Percentiles rank a stretch among this genome's conserved stretches.
Evolutionary conservation across 2,329 filamentous ascomycete genomes (phyloP).

Genomic region (Raffaelea albimanens): DNA sequence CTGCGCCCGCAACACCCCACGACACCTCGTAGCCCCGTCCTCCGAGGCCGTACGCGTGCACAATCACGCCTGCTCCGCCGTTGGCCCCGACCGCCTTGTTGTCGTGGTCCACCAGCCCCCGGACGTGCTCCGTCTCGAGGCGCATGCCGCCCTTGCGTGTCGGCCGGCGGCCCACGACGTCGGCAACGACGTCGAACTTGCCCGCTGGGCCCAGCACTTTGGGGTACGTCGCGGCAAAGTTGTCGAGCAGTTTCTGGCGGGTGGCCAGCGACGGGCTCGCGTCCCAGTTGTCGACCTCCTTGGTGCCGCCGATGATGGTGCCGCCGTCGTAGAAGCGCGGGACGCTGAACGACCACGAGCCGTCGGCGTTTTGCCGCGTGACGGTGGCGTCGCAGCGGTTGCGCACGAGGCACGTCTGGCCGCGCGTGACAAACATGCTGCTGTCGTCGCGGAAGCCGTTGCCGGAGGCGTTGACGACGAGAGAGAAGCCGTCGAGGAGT

Average conservation of each 20-base stretch:
- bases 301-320: conserved; percentile 58
- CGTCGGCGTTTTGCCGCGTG: conserved; percentile 53
- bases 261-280: conserved; percentile 35
- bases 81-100: too few relatives aligned
- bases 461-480: conserved; percentile 37
- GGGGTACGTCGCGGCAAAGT: conserved; percentile 25
- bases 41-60: conserved; percentile 52
- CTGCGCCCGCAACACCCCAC: conserved; percentile 47
- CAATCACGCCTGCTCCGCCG: conserved; percentile 22
- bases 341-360: conserved; percentile 53
- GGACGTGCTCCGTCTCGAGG: conserved; percentile 38
- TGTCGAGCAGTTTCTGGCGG: conserved; percentile 33
- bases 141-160: conserved; percentile 38
- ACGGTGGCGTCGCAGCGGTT: conserved; percentile 31
- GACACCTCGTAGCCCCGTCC: conserved; percentile 54
- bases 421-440: conserved; percentile 33
- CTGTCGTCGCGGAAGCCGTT: conserved; percentile 28
- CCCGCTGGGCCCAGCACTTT: conserved; percentile 16
- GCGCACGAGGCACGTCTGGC: conserved; percentile 37
- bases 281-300: conserved; percentile 49
- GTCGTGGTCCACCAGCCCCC: conserved; percentile 5
- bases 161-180: conserved; percentile 36
- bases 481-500: conserved; percentile 21
- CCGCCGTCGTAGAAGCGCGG: conserved; percentile 53
- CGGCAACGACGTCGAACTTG: conserved; percentile 15